Evolutionary conservation across 768 basidiomycete genomes (phyloP).

Genomic region (Tricholoma bakamatsutake): DNA sequence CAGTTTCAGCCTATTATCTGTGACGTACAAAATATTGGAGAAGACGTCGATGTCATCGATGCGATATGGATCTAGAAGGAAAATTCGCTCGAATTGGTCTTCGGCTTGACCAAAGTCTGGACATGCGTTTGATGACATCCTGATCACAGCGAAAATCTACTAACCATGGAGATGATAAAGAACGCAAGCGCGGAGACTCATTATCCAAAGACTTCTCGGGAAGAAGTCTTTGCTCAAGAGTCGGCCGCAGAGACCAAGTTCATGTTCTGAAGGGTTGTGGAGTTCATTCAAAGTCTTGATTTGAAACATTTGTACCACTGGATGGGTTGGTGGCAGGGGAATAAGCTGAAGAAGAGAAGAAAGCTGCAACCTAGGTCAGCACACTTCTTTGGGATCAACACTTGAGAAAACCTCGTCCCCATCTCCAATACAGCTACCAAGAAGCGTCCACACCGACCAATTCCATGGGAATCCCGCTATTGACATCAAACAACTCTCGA

Average conservation of each 20-base stretch:
- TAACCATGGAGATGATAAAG: conserved; percentile 88
- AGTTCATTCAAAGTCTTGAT: conserved; percentile 87
- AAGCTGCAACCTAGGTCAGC: conserved; percentile 28
- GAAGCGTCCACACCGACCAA: conserved; percentile 87
- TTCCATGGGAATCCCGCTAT: conserved; percentile 84
- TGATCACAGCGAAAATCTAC: conserved; percentile 16
- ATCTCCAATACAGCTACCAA: conserved; percentile 76
- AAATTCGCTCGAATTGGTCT: conserved; percentile 77
- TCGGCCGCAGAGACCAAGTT: conserved; percentile 75
- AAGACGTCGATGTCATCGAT: conserved; percentile 95
- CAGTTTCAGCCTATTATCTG: conserved; percentile 81
- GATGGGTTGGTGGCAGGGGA: conserved; percentile 41
- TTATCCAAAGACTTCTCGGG: conserved; percentile 78
- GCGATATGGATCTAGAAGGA: conserved; percentile 75
- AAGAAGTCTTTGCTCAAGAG: conserved; percentile 70
- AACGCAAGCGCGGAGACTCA: conserved; percentile 80
- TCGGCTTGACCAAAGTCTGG: conserved; percentile 87
- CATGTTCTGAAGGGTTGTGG: conserved; percentile 82
- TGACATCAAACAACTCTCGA: conserved; percentile 72
- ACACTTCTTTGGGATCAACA: conserved; percentile 2
- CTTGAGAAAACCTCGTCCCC: conserved; percentile 60
- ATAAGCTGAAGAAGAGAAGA: conserved; percentile 43
- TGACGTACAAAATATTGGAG: conserved; percentile 96
- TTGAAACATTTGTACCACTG: conserved; percentile 65
- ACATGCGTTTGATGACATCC: conserved; percentile 4